Evolutionary conservation across 108 stramenopile species (phyloP), one percentile per base, ranked within the genome.

Genomic region (Nitzschia palea): DNA sequence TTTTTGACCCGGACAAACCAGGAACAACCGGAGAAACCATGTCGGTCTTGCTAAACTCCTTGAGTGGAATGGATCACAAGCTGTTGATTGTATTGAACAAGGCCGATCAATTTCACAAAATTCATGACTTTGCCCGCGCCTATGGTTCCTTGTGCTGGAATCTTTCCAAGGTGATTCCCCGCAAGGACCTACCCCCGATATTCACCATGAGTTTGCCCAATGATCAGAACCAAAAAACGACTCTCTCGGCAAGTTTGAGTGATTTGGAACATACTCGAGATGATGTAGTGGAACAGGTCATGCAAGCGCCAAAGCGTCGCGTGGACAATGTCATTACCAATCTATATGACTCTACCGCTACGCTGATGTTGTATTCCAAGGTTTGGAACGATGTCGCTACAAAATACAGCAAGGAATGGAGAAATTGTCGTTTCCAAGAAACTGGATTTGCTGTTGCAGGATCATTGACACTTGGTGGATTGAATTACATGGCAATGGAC

Each of bases 91-190:
- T 99, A 17, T 72, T 99, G 62, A 99, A 99, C 79, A 99, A 99
- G 81, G 91, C 93, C 0, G 91, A 91, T 85, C 88, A 87, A 40
- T 90, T 91, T 58, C 74, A 90, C 54, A 91, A 85, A 69, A 98
- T 99, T 53, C 98, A 98, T 68, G 99, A 99, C 71, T 99, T 99
- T 74, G 99, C 99, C 14, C 80, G 99, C 25, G 98, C 99, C 25
- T 99, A 98, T 71, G 99, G 99, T 20, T 92, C 91, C 0, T 80
- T 98, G 15, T 98, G 99, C 80, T 99, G 99, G 99, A 98, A 98
- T 83, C 78, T 99, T 20, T 86, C 83, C 74, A 99, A 99, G 86
- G 94, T 93, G 17, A 95, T 94, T 50, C 89, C 87, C 0, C 69
- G 87, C n/a, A 93, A 98, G 71, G 99, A 99, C 76, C 70, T 99